Evolutionary conservation across 2,329 filamentous ascomycete genomes (phyloP).

Genomic region (Aspergillus quadricinctus): DNA sequence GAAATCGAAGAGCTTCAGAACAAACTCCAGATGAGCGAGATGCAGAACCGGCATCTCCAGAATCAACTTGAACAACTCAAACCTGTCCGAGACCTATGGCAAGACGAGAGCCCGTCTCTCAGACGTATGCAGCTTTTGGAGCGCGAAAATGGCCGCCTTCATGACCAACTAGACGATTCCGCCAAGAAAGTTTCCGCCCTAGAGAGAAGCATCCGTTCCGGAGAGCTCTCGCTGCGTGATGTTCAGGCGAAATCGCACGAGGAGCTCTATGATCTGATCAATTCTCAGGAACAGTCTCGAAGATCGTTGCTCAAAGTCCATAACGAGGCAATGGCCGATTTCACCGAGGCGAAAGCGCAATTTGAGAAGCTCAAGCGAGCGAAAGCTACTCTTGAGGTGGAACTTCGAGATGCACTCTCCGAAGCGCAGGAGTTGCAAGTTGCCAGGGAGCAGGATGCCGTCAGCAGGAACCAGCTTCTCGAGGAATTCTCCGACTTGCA

Average conservation of each 20-base stretch:
- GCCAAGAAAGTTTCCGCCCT: constrained; percentile 84
- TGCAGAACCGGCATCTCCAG: constrained; percentile 91
- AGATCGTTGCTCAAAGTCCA: constrained; percentile 77
- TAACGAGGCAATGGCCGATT: constrained; percentile 77
- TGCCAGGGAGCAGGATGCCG: constrained; percentile 78
- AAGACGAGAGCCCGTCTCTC: constrained; percentile 73
- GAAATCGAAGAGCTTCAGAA: constrained; percentile 92
- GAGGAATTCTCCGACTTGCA: constrained; percentile 92
- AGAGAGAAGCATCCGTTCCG: constrained; percentile 80
- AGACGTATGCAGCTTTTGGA: constrained; percentile 86
- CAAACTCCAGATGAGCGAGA: constrained; percentile 86
- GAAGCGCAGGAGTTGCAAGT: constrained; percentile 77
- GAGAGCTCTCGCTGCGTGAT: constrained; percentile 83
- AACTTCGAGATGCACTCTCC: constrained; percentile 76
- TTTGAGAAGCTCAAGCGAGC: constrained; percentile 83
- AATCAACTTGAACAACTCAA: constrained; percentile 72
- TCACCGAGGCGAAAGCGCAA: constrained; percentile 79
- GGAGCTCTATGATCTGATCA: constrained; percentile 87
- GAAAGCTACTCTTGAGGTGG: constrained; percentile 74
- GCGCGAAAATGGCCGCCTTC: constrained; percentile 82
- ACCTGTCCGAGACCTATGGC: constrained; percentile 56
- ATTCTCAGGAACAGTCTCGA: constrained; percentile 85
- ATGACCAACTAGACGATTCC: constrained; percentile 93
- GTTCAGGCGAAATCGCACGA: constrained; percentile 91
- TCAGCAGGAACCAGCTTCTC: constrained; percentile 81